phyloP scores from a whole-genome alignment of 1,284 basidiomycete genomes.

The Cryptococcus sp. region DNA sequence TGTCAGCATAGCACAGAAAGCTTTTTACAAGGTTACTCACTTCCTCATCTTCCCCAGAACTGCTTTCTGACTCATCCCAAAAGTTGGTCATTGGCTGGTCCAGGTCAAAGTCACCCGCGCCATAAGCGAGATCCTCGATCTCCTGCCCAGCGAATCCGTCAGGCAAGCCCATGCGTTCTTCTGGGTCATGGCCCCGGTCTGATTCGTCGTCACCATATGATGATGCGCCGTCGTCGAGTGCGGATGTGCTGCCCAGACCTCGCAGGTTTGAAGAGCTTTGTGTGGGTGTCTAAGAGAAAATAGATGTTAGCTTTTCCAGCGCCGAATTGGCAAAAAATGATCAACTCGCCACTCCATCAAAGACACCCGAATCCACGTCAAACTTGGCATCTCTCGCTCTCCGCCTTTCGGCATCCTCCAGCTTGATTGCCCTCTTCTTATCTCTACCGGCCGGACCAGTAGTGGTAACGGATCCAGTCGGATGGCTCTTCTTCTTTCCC shows the following conservation, averaged over 20 bases:
- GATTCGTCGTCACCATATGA: constrained; percentile 50
- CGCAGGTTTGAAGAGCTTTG: constrained; percentile 12
- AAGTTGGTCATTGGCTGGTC: constrained; percentile 17
- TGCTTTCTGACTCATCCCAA: constrained; percentile 10
- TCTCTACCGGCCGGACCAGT: constrained; percentile 39
- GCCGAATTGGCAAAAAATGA: background rate
- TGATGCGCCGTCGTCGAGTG: constrained; percentile 38
- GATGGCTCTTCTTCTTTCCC: constrained; percentile 18
- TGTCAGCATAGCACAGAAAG: background rate
- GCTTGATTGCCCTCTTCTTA: constrained; percentile 39
- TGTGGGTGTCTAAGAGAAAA: constrained; percentile 17
- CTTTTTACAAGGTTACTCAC: constrained; percentile 14
- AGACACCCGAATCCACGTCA: constrained; percentile 21
- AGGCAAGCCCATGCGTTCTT: constrained; percentile 42
- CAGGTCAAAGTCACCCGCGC: constrained; percentile 38
- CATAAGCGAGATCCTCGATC: constrained; percentile 49
- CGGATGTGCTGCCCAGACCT: constrained; percentile 1
- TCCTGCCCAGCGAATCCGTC: constrained; percentile 47
- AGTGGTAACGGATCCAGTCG: constrained; percentile 4
- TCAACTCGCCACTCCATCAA: constrained; percentile 11
- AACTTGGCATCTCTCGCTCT: constrained; percentile 48
- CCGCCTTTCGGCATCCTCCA: constrained; percentile 39
- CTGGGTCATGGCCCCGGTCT: constrained; percentile 32
- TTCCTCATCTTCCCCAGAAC: constrained; percentile 43
- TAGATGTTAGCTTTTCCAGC: background rate